These are phyloP conservation scores for Cyamopsis tetragonoloba DNA, from an alignment of 306 rosid genomes.

Conservation along the genomic window DNA sequence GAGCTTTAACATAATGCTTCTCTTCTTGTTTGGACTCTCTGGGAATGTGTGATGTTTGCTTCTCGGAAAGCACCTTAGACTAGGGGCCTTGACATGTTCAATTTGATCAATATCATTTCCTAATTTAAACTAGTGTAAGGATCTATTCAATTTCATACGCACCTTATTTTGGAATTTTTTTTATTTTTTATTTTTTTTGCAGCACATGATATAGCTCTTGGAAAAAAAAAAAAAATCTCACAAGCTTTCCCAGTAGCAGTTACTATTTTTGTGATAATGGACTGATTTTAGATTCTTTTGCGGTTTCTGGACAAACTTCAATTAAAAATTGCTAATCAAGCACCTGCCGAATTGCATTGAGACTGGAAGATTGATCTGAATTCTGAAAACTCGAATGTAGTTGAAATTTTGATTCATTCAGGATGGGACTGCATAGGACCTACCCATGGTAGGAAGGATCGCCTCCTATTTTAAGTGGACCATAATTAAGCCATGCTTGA, in stretches of 20 bases:
- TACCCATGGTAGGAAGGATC: not conserved
- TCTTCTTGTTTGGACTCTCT: not conserved
- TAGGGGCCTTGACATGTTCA: not conserved
- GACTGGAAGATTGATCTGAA: not conserved
- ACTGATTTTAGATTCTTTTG: not conserved
- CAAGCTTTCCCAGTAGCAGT: not conserved
- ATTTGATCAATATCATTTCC: not conserved
- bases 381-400: not conserved
- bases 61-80: no score
- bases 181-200: not conserved
- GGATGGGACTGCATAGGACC: not conserved
- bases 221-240: not conserved
- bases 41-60: no score
- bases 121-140: not conserved
- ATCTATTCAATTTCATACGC: not conserved
- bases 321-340: no score
- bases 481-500: not conserved
- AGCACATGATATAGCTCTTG: not conserved
- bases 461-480: not conserved
- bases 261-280: not conserved
- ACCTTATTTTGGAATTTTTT: not conserved
- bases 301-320: not conserved
- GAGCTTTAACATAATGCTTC: not conserved
- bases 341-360: not conserved
- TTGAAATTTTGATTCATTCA: not conserved